Conservation (phyloP, 345 rosid genomes). For the Trapa bicornis region DNA sequence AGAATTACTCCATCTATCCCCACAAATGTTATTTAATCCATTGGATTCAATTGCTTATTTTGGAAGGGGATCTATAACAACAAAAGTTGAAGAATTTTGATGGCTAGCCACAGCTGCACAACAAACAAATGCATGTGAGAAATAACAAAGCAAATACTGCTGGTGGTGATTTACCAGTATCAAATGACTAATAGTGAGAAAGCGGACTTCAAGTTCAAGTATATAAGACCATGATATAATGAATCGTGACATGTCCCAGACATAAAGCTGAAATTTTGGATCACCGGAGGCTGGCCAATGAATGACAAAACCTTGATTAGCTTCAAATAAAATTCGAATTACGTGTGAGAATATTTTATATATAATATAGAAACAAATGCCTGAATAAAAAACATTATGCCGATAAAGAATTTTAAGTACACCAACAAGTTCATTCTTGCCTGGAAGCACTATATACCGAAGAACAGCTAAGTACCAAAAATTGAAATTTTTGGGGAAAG, state of each 20-base stretch:
- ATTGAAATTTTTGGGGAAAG: no score
- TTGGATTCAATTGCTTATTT: conserved; percentile 22
- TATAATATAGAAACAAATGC: not conserved
- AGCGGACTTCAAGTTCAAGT: conserved; percentile 52
- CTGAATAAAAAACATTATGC: conserved; percentile 4
- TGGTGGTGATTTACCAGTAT: not conserved
- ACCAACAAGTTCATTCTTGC: conserved; percentile 60
- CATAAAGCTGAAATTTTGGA: conserved; percentile 49
- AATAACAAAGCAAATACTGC: not conserved
- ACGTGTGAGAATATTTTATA: not conserved
- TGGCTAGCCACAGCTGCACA: conserved; percentile 58
- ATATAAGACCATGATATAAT: conserved; percentile 67
- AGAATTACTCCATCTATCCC: conserved; percentile 70
- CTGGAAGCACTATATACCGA: no score
- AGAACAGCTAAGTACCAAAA: no score
- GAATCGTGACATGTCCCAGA: conserved; percentile 68
- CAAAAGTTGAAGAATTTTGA: conserved; percentile 42
- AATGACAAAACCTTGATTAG: conserved; percentile 60
- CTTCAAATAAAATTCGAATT: conserved; percentile 25
- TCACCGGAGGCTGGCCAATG: conserved; percentile 50
- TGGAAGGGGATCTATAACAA: conserved; percentile 59
- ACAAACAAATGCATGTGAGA: conserved; percentile 5
- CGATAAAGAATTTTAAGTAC: conserved; percentile 54
- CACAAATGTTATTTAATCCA: conserved; percentile 17
- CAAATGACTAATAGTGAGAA: not conserved